phyloP scores from a whole-genome alignment of 1,284 basidiomycete species.

The Inonotus hispidus region DNA sequence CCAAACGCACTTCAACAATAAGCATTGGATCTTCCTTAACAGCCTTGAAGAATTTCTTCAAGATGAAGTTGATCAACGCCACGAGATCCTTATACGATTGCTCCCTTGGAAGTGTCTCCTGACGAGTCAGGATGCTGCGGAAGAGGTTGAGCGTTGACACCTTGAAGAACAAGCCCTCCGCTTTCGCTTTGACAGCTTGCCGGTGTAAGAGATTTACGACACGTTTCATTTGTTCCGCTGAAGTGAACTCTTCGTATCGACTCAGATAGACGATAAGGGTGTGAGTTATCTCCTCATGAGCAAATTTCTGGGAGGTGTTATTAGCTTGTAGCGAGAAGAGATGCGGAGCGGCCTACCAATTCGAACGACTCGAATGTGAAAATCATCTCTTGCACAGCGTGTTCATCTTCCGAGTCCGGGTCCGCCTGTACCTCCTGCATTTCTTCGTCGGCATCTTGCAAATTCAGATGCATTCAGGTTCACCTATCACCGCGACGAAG shows the following conservation, averaged over 20 bases:
- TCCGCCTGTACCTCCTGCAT: constrained; percentile 53
- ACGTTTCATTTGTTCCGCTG: constrained; percentile 78
- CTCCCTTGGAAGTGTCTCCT: constrained; percentile 68
- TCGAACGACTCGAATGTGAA: constrained; percentile 90
- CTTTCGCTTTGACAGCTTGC: constrained; percentile 83
- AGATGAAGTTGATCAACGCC: constrained; percentile 75
- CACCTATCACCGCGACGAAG: neutral
- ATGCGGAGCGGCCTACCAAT: constrained; percentile 47
- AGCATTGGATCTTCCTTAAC: constrained; percentile 78
- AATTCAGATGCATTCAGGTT: neutral
- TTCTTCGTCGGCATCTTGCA: constrained; percentile 45
- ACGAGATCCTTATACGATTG: constrained; percentile 80
- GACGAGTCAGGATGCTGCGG: constrained; percentile 74
- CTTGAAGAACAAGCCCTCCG: constrained; percentile 90
- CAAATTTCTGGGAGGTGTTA: constrained; percentile 61
- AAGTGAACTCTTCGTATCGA: constrained; percentile 76
- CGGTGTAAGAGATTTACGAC: constrained; percentile 84
- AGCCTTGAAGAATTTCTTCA: constrained; percentile 89
- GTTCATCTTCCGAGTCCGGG: constrained; percentile 42
- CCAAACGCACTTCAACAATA: constrained; percentile 62
- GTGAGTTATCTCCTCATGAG: constrained; percentile 73
- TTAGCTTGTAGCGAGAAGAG: constrained; percentile 8
- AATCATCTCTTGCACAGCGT: constrained; percentile 72
- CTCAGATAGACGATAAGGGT: constrained; percentile 78
- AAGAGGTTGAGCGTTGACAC: constrained; percentile 84